A percentile compares a stretch with the other conserved stretches of the same genome.
phyloP scores from a whole-genome alignment of 169 alveolate genomes.

The Pseudocohnilembus persalinus region DNA sequence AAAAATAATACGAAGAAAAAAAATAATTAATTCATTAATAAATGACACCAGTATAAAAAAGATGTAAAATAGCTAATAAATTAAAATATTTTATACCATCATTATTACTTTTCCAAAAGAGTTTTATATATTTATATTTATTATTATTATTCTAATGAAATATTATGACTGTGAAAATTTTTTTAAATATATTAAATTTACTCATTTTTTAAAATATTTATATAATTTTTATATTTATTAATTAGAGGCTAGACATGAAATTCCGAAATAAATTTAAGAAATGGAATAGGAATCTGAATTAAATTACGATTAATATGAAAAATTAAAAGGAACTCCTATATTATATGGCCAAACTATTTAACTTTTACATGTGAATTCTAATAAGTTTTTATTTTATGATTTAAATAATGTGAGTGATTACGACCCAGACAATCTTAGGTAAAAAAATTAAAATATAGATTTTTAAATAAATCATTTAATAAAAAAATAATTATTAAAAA shows the following conservation, averaged over 20 bases:
- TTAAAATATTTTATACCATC: too few relatives aligned
- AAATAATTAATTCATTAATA: conserved; percentile 19
- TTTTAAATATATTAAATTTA: too few relatives aligned
- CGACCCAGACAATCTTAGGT: conserved; percentile 33
- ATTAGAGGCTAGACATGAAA: conserved; percentile 35
- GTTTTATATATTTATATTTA: too few relatives aligned
- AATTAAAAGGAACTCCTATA: conserved; percentile 43
- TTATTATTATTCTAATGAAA: too few relatives aligned
- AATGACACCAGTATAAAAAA: conserved; percentile 9
- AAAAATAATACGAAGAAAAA: conserved; percentile 26
- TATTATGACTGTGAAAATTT: too few relatives aligned
- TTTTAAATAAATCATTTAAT: background rate
- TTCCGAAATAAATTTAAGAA: conserved; percentile 35
- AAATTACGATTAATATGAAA: conserved; percentile 44
- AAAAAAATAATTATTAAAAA: background rate
- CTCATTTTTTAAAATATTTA: too few relatives aligned
- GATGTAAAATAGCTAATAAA: conserved; percentile 6
- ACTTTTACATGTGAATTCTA: conserved; percentile 37
- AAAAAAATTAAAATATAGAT: background rate
- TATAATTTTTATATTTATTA: too few relatives aligned
- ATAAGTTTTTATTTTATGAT: conserved; percentile 39
- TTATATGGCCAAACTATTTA: conserved; percentile 38
- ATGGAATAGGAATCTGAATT: conserved; percentile 43
- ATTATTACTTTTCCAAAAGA: background rate
- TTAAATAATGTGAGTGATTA: conserved; percentile 36